These are phyloP conservation scores for Claviceps sp. DNA, from an alignment of 2,329 filamentous ascomycete species.

Conservation along the genomic window DNA sequence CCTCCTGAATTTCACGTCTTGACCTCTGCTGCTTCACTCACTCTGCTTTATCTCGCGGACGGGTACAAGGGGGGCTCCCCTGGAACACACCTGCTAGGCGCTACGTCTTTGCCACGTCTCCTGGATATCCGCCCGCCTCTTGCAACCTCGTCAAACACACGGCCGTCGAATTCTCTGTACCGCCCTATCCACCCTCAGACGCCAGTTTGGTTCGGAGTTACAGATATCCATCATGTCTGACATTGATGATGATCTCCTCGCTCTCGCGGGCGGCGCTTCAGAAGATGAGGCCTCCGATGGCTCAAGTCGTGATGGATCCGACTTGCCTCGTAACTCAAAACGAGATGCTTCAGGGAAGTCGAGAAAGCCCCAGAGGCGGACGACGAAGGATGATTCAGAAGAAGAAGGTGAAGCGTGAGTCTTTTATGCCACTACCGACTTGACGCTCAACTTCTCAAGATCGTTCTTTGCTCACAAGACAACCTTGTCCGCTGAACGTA, in stretches of 20 bases:
- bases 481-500: slow-evolving; percentile 19
- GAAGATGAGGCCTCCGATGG: slow-evolving; percentile 43
- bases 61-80: neutral
- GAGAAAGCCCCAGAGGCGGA: slow-evolving; percentile 37
- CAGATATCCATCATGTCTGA: slow-evolving; percentile 55
- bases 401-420: slow-evolving; percentile 47
- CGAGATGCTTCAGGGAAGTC: slow-evolving; percentile 18
- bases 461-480: slow-evolving; percentile 4
- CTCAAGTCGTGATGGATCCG: slow-evolving; percentile 40
- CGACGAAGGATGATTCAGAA: slow-evolving; percentile 32
- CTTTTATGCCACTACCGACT: neutral
- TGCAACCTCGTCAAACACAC: neutral
- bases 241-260: slow-evolving; percentile 86
- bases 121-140: neutral
- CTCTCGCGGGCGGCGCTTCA: slow-evolving; percentile 70
- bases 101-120: neutral
- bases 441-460: neutral
- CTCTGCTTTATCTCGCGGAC: neutral
- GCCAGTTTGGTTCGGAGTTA: neutral
- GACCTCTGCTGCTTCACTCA: neutral
- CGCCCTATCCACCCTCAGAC: neutral
- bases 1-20: neutral
- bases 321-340: slow-evolving; percentile 32
- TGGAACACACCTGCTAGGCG: neutral
- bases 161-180: neutral